Evolutionary conservation across 257 asterid species (phyloP).

Genomic region (Salvia rosmarinus): DNA sequence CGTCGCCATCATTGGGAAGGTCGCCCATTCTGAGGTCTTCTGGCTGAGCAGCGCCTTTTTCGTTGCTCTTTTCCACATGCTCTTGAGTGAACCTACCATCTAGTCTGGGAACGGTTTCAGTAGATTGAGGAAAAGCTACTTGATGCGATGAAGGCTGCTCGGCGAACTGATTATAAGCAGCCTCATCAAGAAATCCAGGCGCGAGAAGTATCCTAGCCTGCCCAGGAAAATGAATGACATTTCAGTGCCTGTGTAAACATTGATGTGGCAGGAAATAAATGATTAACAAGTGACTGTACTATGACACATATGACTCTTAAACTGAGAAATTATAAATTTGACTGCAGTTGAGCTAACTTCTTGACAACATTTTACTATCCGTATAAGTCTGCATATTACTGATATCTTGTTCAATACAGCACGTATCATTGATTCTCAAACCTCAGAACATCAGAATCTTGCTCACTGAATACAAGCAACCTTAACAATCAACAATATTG

Average conservation of each 20-base stretch:
- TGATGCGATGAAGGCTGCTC: slow-evolving; percentile 44
- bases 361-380: slow-evolving; percentile 2
- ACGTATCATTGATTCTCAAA: background rate
- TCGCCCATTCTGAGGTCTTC: slow-evolving; percentile 43
- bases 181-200: slow-evolving; percentile 55
- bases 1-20: slow-evolving; percentile 56
- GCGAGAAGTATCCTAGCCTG: slow-evolving; percentile 93
- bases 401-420: background rate
- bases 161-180: slow-evolving; percentile 41
- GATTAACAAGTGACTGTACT: background rate
- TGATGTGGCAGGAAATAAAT: background rate
- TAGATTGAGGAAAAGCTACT: slow-evolving; percentile 35
- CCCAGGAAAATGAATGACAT: background rate
- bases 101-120: slow-evolving; percentile 37
- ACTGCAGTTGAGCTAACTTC: slow-evolving; percentile 26
- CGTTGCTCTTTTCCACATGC: slow-evolving; percentile 36
- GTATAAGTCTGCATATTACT: background rate
- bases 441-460: background rate
- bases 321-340: background rate
- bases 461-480: background rate
- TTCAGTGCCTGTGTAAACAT: slow-evolving; percentile 23
- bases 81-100: slow-evolving; percentile 41
- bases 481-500: background rate
- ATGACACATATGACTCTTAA: background rate
- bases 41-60: slow-evolving; percentile 37